These are phyloP conservation scores for Alisma plantagoaquatica DNA, from an alignment of 106 monocot species.

Conservation along the genomic window DNA sequence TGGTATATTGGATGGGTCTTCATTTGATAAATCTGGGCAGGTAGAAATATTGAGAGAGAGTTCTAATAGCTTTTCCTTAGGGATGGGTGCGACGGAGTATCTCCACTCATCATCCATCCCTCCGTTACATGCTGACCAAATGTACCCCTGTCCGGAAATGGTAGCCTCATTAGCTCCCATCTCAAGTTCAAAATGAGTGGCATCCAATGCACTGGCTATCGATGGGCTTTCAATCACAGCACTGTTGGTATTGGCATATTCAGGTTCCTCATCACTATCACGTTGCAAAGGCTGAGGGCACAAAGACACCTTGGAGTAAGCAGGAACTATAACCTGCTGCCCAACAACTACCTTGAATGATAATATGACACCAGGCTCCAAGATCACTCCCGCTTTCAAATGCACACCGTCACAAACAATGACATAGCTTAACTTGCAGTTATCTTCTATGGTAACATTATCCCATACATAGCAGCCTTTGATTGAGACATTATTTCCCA, in stretches of 20 bases:
- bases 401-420: constrained; percentile 82
- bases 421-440: constrained; percentile 68
- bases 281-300: constrained; percentile 77
- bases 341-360: constrained; percentile 99
- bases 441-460: constrained; percentile 91
- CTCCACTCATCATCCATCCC: constrained; percentile 80
- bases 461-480: constrained; percentile 86
- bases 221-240: constrained; percentile 58
- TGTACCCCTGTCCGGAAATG: constrained; percentile 66
- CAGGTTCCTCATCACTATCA: constrained; percentile 98
- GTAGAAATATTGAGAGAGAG: constrained; percentile 15
- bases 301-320: constrained; percentile 88
- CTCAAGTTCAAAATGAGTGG: no score
- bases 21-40: constrained; percentile 39
- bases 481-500: constrained; percentile 79
- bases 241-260: constrained; percentile 75
- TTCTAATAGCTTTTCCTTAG: constrained; percentile 52
- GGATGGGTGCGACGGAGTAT: constrained; percentile 79
- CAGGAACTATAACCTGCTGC: constrained; percentile 52
- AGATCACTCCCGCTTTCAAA: constrained; percentile 50
- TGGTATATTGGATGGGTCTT: constrained; percentile 29
- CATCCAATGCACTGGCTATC: no score
- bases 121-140: constrained; percentile 66
- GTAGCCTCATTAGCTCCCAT: no score
- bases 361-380: constrained; percentile 86